Evolutionary conservation across 805 yeast genomes (phyloP), one percentile per base, ranked within the genome.

Genomic region (Komagataella phaffii): DNA sequence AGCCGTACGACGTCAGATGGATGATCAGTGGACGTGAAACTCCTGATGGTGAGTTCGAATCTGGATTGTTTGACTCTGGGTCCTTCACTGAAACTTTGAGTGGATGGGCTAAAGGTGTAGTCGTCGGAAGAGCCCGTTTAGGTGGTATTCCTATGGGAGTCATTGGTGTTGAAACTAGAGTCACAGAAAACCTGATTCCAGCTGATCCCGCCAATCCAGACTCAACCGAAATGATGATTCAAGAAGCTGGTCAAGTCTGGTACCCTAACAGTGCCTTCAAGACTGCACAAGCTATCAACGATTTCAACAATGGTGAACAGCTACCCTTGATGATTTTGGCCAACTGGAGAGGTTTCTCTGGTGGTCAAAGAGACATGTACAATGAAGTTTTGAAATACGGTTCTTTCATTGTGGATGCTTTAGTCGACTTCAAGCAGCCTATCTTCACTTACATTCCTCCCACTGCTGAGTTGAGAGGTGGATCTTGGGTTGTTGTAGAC

Each of bases 291-390:
- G 98, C 99, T 19, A 91, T 93, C 61, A 85, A 84, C 58, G 99
- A 93, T 67, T 93, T 93, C 81, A 93, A 93, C 77, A 74, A 88
- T 65, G 99, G 99, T 76, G 99, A 93, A 71, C 91, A 90, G 70
- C 77, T 93, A 64, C 99, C 99, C 57, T 76, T 93, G 69, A 87
- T 93, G 95, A 88, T 93, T 58, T 74, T 93, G 60, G 99, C 99
- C 54, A 93, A 93, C 80, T 93, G 99, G 99, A 87, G 99, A 82
- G 99, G 99, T 64, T 93, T 93, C 82, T 88, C 97, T 59, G 99
- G 99, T 76, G 99, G 99, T 68, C 99, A 93, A 76, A 87, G 97
- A 67, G 99, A 93, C 70, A 93, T 93, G 99, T 95, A 85, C 78
- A 88, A 90, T 63, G 99, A 93, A 74, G 95, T 93, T 47, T 82